These are phyloP conservation scores for Echinosophora koreensis DNA, from an alignment of 306 rosid species.

Conservation along the genomic window DNA sequence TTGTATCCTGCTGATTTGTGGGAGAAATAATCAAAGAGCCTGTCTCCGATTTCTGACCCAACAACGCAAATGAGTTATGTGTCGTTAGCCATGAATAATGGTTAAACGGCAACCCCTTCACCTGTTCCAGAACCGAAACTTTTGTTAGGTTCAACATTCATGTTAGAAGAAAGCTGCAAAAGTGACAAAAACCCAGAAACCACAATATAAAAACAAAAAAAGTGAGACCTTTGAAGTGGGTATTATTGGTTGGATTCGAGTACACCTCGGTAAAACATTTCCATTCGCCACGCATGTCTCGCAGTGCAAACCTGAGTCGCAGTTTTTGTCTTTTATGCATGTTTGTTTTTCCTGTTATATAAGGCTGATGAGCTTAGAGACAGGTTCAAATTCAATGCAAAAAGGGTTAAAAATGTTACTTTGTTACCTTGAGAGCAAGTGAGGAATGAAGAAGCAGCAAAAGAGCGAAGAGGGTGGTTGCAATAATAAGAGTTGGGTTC, in stretches of 20 bases:
- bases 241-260: constrained; percentile 74
- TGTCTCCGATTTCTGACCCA: constrained; percentile 75
- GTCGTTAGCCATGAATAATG: constrained; percentile 91
- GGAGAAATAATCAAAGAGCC: constrained; percentile 73
- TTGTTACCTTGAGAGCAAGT: constrained; percentile 69
- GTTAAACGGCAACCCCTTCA: constrained; percentile 79
- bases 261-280: constrained; percentile 76
- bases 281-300: constrained; percentile 83
- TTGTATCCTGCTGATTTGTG: constrained; percentile 82
- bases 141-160: neutral
- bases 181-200: neutral
- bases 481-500: constrained; percentile 44
- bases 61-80: constrained; percentile 78
- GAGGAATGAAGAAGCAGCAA: constrained; percentile 55
- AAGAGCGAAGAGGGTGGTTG: constrained; percentile 49
- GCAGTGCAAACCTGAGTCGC: constrained; percentile 82
- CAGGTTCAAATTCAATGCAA: neutral
- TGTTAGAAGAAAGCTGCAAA: neutral
- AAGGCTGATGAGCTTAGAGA: neutral
- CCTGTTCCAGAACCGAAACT: constrained; percentile 54
- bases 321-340: constrained; percentile 63
- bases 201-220: neutral
- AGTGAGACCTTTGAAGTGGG: constrained; percentile 66
- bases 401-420: neutral
- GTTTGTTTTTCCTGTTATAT: constrained; percentile 68